phyloP scores from a whole-genome alignment of 2,329 filamentous ascomycete species.

The Magnaporthiopsis rhizophila region DNA sequence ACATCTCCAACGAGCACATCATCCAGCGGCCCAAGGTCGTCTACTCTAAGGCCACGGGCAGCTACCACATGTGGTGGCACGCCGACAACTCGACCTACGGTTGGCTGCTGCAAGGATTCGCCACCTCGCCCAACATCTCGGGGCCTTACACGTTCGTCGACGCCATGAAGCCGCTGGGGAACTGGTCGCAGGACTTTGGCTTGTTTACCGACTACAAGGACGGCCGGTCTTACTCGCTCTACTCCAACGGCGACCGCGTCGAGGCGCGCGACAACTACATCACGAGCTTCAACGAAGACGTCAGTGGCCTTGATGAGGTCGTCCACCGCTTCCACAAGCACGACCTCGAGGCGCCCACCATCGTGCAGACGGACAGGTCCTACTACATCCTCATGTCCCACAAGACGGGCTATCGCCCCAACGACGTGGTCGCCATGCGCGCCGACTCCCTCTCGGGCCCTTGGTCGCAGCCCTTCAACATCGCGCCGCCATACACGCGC shows the following conservation, averaged over 20 bases:
- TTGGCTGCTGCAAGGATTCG: constrained; percentile 45
- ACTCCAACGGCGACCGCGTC: constrained; percentile 45
- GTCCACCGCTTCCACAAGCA: constrained; percentile 51
- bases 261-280: constrained; percentile 48
- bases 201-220: constrained; percentile 50
- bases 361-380: constrained; percentile 46
- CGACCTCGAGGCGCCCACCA: constrained; percentile 48
- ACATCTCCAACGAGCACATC: constrained; percentile 46
- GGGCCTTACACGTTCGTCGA: constrained; percentile 45
- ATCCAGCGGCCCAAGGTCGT: constrained; percentile 57
- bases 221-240: constrained; percentile 43
- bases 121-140: constrained; percentile 36
- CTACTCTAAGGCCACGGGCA: constrained; percentile 42
- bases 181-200: constrained; percentile 53
- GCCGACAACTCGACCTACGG: constrained; percentile 49
- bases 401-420: constrained; percentile 51
- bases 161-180: constrained; percentile 44
- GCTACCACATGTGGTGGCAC: constrained; percentile 48
- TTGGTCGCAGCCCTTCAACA: constrained; percentile 47
- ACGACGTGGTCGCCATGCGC: constrained; percentile 40
- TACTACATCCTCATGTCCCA: constrained; percentile 53
- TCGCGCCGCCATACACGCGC: constrained; percentile 40
- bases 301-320: constrained; percentile 39
- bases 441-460: constrained; percentile 41
- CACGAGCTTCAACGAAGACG: constrained; percentile 39